Conservation (phyloP, 345 rosid species). For the Populus deltoides region DNA sequence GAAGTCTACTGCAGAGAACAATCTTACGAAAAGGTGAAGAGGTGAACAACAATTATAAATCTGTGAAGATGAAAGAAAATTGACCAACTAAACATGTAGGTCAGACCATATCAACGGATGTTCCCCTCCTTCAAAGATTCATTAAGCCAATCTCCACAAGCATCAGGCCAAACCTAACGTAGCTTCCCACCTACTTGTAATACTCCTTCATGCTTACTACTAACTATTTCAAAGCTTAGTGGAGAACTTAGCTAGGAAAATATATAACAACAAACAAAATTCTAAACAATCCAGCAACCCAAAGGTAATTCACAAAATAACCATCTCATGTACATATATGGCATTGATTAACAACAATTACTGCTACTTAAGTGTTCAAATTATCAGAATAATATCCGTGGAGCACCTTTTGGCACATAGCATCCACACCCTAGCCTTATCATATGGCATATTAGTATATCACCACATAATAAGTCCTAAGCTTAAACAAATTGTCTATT, state of each 20-base stretch:
- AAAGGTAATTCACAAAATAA: not conserved
- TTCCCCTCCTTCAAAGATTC: not conserved
- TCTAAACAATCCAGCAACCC: not conserved
- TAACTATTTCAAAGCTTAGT: not conserved
- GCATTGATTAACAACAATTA: not conserved
- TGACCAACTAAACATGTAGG: not conserved
- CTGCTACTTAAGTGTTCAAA: not conserved
- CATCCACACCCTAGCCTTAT: not conserved
- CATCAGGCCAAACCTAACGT: not conserved
- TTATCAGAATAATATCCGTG: not conserved
- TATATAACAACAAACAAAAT: not conserved
- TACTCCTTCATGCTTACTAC: not conserved
- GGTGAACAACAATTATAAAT: not conserved
- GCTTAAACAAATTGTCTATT: not conserved
- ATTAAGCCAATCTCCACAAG: not conserved
- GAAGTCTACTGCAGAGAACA: not conserved
- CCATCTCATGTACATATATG: not conserved
- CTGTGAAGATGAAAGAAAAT: too few species aligned
- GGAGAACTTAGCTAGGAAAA: not conserved
- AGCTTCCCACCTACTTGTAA: not conserved
- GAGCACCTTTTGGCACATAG: not conserved
- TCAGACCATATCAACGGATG: not conserved
- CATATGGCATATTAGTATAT: not conserved
- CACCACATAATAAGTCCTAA: not conserved
- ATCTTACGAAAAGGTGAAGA: not conserved